Base-by-base conservation (phyloP, 1,284 basidiomycete genomes). In the Xerocomus minutiporus region DNA sequence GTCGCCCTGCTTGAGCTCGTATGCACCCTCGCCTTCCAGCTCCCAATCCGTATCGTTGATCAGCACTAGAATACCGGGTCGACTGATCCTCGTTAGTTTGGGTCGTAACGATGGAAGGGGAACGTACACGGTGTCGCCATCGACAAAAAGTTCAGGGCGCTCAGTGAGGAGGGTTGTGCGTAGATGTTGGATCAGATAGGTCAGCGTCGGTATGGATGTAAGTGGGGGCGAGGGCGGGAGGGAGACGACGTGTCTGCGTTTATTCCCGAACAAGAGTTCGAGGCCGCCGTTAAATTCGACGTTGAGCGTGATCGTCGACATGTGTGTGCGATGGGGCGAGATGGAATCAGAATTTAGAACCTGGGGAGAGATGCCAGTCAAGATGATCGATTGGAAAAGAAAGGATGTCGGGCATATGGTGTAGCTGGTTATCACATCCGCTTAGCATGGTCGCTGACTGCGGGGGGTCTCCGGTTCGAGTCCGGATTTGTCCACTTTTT, bases 41-140 rank as follows among this genome's bases (percentile, higher is more conserved):
- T 98, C 96, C 96, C 96, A 99, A 65, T 99, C 96, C 1, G 92
- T 91, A 62, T 97, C 92, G 68, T 98, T 99, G 58, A 99, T 85
- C 29, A 99, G 76, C 0, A 98, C 95, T 5, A 99, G 78, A 41
- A 99, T 97, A 0, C 96, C 96, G 0, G 96, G 96, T 12, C 96
- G 93, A 15, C 94, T 97, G 8, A 13, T 13, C 17, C 20, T 20
- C 12, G 12, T 39, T 11, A 39, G 38, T 13, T 11, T 5, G 38
- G 8, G 20, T 23, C 38, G 38, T 13, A 11, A 11, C 20, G 5
- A 39, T 13, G 11, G 17, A 38, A 13, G 5, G 5, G 15, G 44
- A 38, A 49, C 60, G 51, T 69, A 97, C 95, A 97, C 90, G 36
- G 86, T 91, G 29, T 82, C 84, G 6, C 86, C 85, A 57, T 97